Evolutionary conservation across 345 rosid species (phyloP).

Genomic region (Clausena lansium): DNA sequence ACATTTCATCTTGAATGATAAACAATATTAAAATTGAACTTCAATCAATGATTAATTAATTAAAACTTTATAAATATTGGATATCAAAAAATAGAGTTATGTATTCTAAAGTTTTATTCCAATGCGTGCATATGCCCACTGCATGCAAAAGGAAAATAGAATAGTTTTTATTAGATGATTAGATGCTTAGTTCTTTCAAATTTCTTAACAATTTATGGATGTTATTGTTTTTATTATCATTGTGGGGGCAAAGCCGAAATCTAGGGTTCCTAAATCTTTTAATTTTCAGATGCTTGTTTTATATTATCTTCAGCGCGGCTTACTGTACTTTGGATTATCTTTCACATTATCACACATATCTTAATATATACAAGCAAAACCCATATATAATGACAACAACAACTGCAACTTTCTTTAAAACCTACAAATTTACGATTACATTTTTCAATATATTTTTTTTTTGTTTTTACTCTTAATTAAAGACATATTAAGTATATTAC

Average conservation of each 20-base stretch:
- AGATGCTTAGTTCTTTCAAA: neutral
- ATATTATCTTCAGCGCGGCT: neutral
- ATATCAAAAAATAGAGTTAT: neutral
- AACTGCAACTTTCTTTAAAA: too few species aligned
- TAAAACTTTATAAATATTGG: too few species aligned
- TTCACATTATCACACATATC: neutral
- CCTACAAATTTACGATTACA: too few species aligned
- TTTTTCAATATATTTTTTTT: too few species aligned
- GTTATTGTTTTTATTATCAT: neutral
- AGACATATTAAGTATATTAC: too few species aligned
- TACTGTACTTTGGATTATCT: constrained; percentile 16
- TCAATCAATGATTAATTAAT: too few species aligned
- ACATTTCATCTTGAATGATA: neutral
- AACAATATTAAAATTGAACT: too few species aligned
- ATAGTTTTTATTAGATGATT: neutral
- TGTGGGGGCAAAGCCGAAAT: neutral
- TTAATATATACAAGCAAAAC: too few species aligned
- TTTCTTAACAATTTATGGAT: neutral
- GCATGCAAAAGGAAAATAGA: neutral
- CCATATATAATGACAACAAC: too few species aligned
- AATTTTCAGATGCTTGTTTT: constrained; percentile 11
- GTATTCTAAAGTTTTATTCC: neutral
- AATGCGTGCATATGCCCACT: neutral
- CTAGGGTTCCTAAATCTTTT: neutral
- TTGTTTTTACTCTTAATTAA: too few species aligned